These are phyloP conservation scores for Nicotiana sylvestris DNA, from an alignment of 257 asterid genomes.

Conservation along the genomic window DNA sequence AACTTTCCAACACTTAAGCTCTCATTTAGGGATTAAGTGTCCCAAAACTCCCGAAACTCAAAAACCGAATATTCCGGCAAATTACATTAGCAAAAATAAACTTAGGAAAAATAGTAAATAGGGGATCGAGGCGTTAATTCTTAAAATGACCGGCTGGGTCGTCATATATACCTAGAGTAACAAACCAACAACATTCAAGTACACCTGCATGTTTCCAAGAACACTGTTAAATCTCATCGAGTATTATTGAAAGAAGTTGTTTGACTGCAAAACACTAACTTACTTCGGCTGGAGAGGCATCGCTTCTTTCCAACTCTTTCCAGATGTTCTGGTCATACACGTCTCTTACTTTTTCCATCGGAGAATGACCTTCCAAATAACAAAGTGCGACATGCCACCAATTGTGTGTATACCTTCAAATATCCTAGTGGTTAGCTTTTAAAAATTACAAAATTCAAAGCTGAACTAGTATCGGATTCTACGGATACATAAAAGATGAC, in stretches of 20 bases:
- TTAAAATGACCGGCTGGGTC: too few species aligned
- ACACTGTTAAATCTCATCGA: constrained; percentile 1
- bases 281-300: too few species aligned
- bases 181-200: constrained; percentile 74
- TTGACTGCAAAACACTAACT: background rate
- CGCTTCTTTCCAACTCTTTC: too few species aligned
- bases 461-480: background rate
- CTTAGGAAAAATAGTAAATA: too few species aligned
- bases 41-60: too few species aligned
- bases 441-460: background rate
- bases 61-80: too few species aligned
- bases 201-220: constrained; percentile 47
- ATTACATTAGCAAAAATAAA: too few species aligned
- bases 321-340: too few species aligned
- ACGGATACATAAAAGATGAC: constrained; percentile 79
- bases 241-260: background rate
- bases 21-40: too few species aligned
- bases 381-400: constrained; percentile 99
- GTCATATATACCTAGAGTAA: constrained; percentile 47
- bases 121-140: too few species aligned
- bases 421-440: constrained; percentile 4
- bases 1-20: too few species aligned
- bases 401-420: constrained; percentile 80
- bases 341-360: constrained; percentile 20
- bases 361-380: constrained; percentile 78